phyloP scores from a whole-genome alignment of 1,284 basidiomycete species.

The Ganoderma multipileum region DNA sequence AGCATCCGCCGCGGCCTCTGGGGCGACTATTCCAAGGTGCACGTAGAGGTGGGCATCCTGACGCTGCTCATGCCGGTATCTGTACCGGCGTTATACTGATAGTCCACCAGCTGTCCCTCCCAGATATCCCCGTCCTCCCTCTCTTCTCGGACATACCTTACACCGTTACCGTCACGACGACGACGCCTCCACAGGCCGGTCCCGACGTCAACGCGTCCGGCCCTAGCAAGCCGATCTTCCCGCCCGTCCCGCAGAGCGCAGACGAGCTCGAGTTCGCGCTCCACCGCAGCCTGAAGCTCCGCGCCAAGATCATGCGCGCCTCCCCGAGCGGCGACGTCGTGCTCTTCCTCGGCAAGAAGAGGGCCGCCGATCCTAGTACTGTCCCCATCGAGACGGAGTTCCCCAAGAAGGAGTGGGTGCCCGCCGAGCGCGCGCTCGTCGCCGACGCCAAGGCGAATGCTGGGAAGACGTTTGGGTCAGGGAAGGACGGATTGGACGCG shows the following conservation, averaged over 20 bases:
- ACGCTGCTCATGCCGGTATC: background rate
- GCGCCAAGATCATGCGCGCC: background rate
- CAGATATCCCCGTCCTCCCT: slow-evolving; percentile 14
- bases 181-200: slow-evolving; percentile 12
- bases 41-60: slow-evolving; percentile 20
- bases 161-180: slow-evolving; percentile 17
- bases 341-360: slow-evolving; percentile 3
- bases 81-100: background rate
- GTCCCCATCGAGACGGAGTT: background rate
- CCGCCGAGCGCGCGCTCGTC: background rate
- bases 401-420: slow-evolving; percentile 8
- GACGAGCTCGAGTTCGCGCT: slow-evolving; percentile 17
- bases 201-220: background rate
- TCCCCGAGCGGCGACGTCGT: background rate
- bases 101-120: slow-evolving; percentile 25
- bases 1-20: slow-evolving; percentile 33
- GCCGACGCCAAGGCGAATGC: background rate
- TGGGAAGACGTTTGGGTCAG: background rate
- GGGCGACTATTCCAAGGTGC: slow-evolving; percentile 31
- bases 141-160: slow-evolving; percentile 20
- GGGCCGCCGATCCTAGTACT: no score
- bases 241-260: slow-evolving; percentile 10
- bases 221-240: slow-evolving; percentile 16
- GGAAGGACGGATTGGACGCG: background rate
- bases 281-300: slow-evolving; percentile 1